These are phyloP conservation scores for Lignosus rhinocerotis DNA, from an alignment of 1,284 basidiomycete genomes.

Conservation along the genomic window DNA sequence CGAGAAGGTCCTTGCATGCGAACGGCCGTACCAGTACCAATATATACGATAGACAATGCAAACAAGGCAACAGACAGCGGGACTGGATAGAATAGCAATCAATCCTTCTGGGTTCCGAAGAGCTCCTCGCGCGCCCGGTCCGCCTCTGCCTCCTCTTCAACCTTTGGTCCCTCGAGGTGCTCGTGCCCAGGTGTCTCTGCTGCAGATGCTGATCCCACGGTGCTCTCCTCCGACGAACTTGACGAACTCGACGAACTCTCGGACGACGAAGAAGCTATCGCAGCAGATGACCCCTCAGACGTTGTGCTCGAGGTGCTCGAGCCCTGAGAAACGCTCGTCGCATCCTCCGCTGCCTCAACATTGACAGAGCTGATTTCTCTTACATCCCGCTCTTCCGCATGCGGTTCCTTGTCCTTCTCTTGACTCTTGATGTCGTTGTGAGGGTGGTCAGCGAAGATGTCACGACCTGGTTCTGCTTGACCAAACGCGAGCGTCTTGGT, in stretches of 20 bases:
- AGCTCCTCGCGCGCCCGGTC: constrained; percentile 35
- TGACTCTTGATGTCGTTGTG: constrained; percentile 27
- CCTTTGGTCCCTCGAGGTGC: constrained; percentile 19
- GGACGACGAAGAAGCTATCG: not conserved
- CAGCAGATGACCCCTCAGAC: constrained; percentile 2
- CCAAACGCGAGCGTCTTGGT: constrained; percentile 46
- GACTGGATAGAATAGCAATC: not conserved
- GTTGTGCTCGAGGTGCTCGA: not conserved
- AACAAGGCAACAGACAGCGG: not conserved
- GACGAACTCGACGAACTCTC: not conserved
- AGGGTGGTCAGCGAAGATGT: constrained; percentile 57
- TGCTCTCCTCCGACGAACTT: not conserved
- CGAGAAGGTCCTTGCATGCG: constrained; percentile 8
- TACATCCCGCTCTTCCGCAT: constrained; percentile 7
- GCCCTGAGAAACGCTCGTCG: not conserved
- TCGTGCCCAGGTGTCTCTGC: constrained; percentile 3
- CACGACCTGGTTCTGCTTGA: constrained; percentile 64
- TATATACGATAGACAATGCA: constrained; percentile 13
- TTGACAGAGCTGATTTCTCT: constrained; percentile 11
- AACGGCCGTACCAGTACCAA: constrained; percentile 2
- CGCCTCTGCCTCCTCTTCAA: constrained; percentile 35
- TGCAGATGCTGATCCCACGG: not conserved
- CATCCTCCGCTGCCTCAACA: constrained; percentile 1
- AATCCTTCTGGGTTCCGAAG: constrained; percentile 22
- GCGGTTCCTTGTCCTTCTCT: constrained; percentile 12